Evolutionary conservation across 768 basidiomycete species (phyloP).

Genomic region (Pulveroboletus sp.): DNA sequence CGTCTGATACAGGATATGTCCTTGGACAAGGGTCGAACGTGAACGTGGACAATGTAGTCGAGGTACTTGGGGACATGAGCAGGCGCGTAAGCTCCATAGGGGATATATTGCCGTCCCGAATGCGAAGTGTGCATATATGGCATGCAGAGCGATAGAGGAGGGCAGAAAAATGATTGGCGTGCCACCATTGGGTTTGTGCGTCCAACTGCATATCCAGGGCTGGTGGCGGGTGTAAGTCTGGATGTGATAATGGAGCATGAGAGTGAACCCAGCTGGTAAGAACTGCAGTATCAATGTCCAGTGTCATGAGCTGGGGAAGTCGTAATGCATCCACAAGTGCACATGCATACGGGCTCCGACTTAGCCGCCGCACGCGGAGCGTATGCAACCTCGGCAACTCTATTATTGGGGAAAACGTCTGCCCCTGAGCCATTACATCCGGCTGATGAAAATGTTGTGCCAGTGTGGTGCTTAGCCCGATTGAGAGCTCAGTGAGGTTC

Average conservation of each 20-base stretch:
- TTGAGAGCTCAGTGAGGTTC: constrained; percentile 21
- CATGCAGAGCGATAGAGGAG: constrained; percentile 21
- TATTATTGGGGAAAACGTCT: constrained; percentile 2
- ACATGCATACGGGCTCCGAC: constrained; percentile 13
- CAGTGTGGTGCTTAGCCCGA: constrained; percentile 14
- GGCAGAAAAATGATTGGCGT: constrained; percentile 18
- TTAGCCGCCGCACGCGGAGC: constrained; percentile 21
- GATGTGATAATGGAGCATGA: constrained; percentile 6
- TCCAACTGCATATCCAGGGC: background rate
- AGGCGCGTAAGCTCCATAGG: constrained; percentile 17
- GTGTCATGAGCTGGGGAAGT: constrained; percentile 19
- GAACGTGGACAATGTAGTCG: constrained; percentile 15
- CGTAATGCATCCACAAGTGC: constrained; percentile 17
- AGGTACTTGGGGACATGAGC: constrained; percentile 15
- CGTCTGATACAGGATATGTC: constrained; percentile 12
- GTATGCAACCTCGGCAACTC: constrained; percentile 19
- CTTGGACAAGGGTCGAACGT: constrained; percentile 24
- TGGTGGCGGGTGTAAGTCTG: constrained; percentile 4
- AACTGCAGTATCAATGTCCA: constrained; percentile 22
- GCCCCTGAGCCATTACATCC: constrained; percentile 3
- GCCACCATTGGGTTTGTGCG: constrained; percentile 16
- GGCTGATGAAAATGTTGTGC: constrained; percentile 14
- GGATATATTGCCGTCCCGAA: constrained; percentile 22
- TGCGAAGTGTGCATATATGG: constrained; percentile 15
- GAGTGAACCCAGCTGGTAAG: constrained; percentile 13